These are phyloP conservation scores for Moniliella sp. DNA, from an alignment of 1,284 basidiomycete species.

Conservation along the genomic window DNA sequence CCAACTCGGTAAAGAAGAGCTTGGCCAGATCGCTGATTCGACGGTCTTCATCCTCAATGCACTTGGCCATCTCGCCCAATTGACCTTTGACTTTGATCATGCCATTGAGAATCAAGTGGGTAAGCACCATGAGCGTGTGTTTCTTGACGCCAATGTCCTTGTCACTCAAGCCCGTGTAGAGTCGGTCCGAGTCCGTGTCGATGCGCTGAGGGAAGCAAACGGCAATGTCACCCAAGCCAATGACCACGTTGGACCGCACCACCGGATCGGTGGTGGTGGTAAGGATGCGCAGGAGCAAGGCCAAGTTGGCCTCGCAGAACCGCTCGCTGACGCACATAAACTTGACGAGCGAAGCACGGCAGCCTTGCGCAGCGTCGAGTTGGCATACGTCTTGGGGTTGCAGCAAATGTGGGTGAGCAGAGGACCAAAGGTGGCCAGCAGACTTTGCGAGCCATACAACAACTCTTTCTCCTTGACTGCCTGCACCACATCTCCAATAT, in stretches of 20 bases:
- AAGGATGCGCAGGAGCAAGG: conserved; percentile 72
- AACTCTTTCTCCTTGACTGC: conserved; percentile 67
- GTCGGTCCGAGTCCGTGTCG: conserved; percentile 82
- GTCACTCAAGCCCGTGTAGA: conserved; percentile 82
- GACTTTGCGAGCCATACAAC: conserved; percentile 59
- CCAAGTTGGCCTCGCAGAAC: conserved; percentile 76
- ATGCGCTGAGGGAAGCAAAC: conserved; percentile 87
- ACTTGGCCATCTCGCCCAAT: conserved; percentile 97
- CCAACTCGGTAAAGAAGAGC: conserved; percentile 83
- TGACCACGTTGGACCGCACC: conserved; percentile 83
- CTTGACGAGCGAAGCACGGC: conserved; percentile 76
- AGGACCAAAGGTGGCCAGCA: conserved; percentile 66
- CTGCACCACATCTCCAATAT: conserved; percentile 76
- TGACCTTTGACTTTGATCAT: conserved; percentile 99
- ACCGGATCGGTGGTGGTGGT: conserved; percentile 70
- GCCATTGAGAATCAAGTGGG: conserved; percentile 85
- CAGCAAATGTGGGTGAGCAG: conserved; percentile 65
- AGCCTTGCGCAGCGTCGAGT: conserved; percentile 60
- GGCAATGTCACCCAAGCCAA: conserved; percentile 85
- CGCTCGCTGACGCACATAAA: conserved; percentile 82
- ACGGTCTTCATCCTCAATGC: conserved; percentile 73
- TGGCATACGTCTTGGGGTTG: conserved; percentile 44
- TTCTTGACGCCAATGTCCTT: conserved; percentile 77
- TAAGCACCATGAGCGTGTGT: conserved; percentile 95
- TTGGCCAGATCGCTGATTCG: conserved; percentile 80